These are phyloP conservation scores for Penicillium crystallinum DNA, from an alignment of 495 filamentous ascomycete species.

Conservation along the genomic window DNA sequence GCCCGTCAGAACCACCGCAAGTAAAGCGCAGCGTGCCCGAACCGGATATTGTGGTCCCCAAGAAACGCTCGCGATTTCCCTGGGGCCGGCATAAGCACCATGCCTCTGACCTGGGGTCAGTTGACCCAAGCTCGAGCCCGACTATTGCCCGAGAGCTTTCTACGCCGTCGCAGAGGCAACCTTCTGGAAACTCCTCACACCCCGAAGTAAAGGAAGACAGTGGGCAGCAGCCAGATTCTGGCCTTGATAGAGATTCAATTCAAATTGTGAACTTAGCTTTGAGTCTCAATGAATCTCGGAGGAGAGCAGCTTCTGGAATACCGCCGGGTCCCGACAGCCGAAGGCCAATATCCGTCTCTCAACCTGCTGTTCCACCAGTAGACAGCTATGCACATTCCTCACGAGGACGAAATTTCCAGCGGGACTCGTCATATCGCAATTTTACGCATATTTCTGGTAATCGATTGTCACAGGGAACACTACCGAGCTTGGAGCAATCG, in stretches of 20 bases:
- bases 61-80: conserved; percentile 38
- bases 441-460: conserved; percentile 14
- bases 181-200: conserved; percentile 11
- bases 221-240: conserved; percentile 17
- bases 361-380: conserved; percentile 9
- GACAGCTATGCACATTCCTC: conserved; percentile 18
- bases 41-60: conserved; percentile 28
- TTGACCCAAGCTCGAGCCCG: conserved; percentile 5
- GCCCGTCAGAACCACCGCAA: conserved; percentile 22
- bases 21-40: conserved; percentile 33
- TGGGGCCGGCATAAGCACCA: conserved; percentile 34
- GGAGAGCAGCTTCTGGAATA: conserved; percentile 48
- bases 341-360: conserved; percentile 40
- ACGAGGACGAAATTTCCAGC: conserved; percentile 10
- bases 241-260: conserved; percentile 66
- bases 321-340: conserved; percentile 46
- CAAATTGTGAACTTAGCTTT: conserved; percentile 89
- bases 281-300: conserved; percentile 78
- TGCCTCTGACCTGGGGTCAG: conserved; percentile 16
- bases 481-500: conserved; percentile 10
- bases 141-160: conserved; percentile 4
- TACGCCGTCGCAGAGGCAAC: conserved; percentile 4
- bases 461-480: conserved; percentile 4
- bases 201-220: conserved; percentile 5
- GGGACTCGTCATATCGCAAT: conserved; percentile 15